phyloP scores from a whole-genome alignment of 148 eudicot species.

The Amaranthus hypochondriacus region DNA sequence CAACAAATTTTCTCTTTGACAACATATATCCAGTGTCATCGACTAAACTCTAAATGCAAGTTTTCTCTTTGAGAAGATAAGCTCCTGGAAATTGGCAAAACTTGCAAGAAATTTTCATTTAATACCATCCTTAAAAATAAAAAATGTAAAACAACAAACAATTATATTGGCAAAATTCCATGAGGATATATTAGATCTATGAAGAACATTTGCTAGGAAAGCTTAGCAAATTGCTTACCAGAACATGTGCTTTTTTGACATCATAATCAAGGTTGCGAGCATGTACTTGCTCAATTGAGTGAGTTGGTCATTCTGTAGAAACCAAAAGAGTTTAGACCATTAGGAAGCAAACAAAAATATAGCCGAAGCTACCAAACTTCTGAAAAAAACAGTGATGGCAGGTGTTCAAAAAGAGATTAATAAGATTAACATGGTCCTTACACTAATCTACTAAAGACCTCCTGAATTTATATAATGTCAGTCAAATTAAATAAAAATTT shows the following conservation, averaged over 20 bases:
- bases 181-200: background rate
- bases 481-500: background rate
- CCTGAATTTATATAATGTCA: background rate
- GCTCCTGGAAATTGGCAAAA: too few species aligned
- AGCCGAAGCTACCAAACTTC: background rate
- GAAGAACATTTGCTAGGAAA: background rate
- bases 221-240: slow-evolving; percentile 50
- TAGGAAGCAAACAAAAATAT: background rate
- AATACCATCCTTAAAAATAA: too few species aligned
- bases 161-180: too few species aligned
- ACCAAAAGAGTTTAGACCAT: slow-evolving; percentile 6
- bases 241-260: slow-evolving; percentile 64
- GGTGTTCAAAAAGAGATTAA: too few species aligned
- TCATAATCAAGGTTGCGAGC: slow-evolving; percentile 73
- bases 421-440: too few species aligned
- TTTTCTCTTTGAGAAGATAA: too few species aligned
- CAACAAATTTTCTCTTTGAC: too few species aligned
- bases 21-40: too few species aligned
- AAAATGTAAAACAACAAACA: too few species aligned
- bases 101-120: too few species aligned
- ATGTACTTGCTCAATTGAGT: slow-evolving; percentile 79
- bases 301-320: slow-evolving; percentile 77
- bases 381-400: too few species aligned
- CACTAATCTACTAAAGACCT: background rate
- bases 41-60: too few species aligned